phyloP scores from a whole-genome alignment of 331 rosid genomes.

The Arachis monticola region DNA sequence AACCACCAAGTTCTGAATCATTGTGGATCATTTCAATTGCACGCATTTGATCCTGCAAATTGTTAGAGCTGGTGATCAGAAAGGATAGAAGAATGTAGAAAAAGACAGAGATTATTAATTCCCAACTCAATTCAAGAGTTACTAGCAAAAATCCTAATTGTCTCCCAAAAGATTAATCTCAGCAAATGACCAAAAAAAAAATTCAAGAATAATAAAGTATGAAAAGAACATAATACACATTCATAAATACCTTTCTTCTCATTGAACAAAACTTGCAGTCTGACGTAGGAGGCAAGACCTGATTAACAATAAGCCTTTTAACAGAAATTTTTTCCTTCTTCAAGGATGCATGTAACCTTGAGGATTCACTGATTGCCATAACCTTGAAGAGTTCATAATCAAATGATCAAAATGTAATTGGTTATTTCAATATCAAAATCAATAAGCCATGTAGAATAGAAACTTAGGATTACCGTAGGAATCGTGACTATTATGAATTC shows the following conservation, averaged over 20 bases:
- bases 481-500: conserved; percentile 89
- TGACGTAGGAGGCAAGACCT: conserved; percentile 75
- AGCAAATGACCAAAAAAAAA: background rate
- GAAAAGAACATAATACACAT: background rate
- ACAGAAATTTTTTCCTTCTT: conserved; percentile 79
- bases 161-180: background rate
- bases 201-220: conserved; percentile 11
- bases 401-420: conserved; percentile 24
- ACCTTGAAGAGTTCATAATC: conserved; percentile 50
- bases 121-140: too few relatives aligned
- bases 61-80: too few relatives aligned
- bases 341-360: conserved; percentile 82
- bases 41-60: conserved; percentile 47
- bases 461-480: conserved; percentile 67
- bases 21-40: conserved; percentile 44
- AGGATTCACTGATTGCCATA: conserved; percentile 85
- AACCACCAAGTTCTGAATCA: conserved; percentile 45
- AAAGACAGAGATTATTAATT: too few relatives aligned
- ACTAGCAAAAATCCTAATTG: too few relatives aligned
- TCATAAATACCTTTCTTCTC: conserved; percentile 66
- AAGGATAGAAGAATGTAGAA: too few relatives aligned
- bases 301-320: conserved; percentile 75
- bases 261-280: conserved; percentile 91
- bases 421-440: background rate
- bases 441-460: conserved; percentile 8